Evolutionary conservation across 2,329 filamentous ascomycete genomes (phyloP), one percentile per base, ranked within the genome.

Genomic region (Fusarium sacchari): DNA sequence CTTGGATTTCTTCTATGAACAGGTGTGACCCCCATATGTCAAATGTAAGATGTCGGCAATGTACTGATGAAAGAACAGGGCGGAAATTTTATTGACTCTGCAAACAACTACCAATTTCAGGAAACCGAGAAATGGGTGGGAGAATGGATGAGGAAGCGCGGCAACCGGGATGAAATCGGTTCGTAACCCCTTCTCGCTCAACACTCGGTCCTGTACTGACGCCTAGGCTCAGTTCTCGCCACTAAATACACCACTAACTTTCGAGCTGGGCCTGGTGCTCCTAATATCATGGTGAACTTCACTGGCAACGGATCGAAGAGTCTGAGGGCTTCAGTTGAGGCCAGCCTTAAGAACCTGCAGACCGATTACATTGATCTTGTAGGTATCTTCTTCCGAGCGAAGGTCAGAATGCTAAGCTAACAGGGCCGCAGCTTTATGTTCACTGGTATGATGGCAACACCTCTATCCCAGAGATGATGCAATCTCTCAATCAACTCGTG

Each of bases 1-100:
- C 32, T 85, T 94, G 14, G 91, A 94, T 77, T 89, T 87, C 78
- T 94, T 89, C 81, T 89, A 87, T 67, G 86, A 87, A 11, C 86
- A 90, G 28, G 91, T 82, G 67, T 62, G 77, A 58, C 50, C 24
- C 49, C 20, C 30, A 53, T 18, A 15, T n/a, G 1, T 13, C 7
- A 9, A 13, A 24, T 12, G 13, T 18, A 5, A 42, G 39, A 30
- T 40, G 32, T 18, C 14, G 5, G 20, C 13, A 12, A 26, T 18
- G 12, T 17, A 37, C 75, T 78, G 15, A 80, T 50, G 30, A 22
- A 12, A 28, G 20, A 11, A 59, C 76, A 79, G 79, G 80, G 75
- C 65, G 92, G 92, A 30, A 94, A 94, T 82, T 94, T 94, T 80
- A 91, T 94, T 77, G 92, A 94, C 79, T 93, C 91, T 0, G 78